A percentile compares a stretch with the other conserved stretches of the same genome.
These are phyloP conservation scores for Helicocarpus griseus DNA, from an alignment of 2,329 filamentous ascomycete genomes.

Conservation along the genomic window DNA sequence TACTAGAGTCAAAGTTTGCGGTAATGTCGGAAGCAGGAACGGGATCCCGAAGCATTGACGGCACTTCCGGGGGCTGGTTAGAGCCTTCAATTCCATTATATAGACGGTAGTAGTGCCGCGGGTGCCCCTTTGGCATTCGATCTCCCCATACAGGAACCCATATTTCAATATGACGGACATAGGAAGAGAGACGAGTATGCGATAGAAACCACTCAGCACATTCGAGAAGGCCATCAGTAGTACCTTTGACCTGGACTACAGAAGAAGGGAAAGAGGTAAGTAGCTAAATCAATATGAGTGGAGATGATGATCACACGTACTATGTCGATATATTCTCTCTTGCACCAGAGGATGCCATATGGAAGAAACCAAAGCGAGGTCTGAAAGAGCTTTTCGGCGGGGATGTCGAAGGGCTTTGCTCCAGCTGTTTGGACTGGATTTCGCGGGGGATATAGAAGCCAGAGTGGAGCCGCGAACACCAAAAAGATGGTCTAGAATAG, in stretches of 20 bases:
- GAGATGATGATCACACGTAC: slow-evolving; percentile 18
- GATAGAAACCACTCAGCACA: slow-evolving; percentile 51
- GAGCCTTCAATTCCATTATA: slow-evolving; percentile 16
- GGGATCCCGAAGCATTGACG: slow-evolving; percentile 16
- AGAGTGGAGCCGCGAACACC: slow-evolving; percentile 56
- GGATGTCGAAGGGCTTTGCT: slow-evolving; percentile 57
- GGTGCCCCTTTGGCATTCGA: slow-evolving; percentile 41
- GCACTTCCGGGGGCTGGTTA: slow-evolving; percentile 15
- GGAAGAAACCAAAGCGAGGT: slow-evolving; percentile 49
- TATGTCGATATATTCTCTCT: slow-evolving; percentile 62
- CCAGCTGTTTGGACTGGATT: slow-evolving; percentile 48
- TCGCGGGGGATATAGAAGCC: slow-evolving; percentile 46
- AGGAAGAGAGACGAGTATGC: slow-evolving; percentile 49
- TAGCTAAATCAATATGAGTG: not conserved
- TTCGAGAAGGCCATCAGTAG: slow-evolving; percentile 50
- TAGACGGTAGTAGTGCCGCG: slow-evolving; percentile 25
- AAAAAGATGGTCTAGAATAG: slow-evolving; percentile 61
- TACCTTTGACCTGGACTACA: slow-evolving; percentile 61
- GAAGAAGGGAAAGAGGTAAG: not conserved
- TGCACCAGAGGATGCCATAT: slow-evolving; percentile 62
- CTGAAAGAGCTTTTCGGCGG: slow-evolving; percentile 56
- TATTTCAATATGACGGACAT: slow-evolving; percentile 64
- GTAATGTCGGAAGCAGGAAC: slow-evolving; percentile 21
- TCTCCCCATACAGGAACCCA: slow-evolving; percentile 66
- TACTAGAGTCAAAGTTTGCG: slow-evolving; percentile 12